Conservation (phyloP, 306 rosid genomes). For the Dalbergia oliveri region DNA sequence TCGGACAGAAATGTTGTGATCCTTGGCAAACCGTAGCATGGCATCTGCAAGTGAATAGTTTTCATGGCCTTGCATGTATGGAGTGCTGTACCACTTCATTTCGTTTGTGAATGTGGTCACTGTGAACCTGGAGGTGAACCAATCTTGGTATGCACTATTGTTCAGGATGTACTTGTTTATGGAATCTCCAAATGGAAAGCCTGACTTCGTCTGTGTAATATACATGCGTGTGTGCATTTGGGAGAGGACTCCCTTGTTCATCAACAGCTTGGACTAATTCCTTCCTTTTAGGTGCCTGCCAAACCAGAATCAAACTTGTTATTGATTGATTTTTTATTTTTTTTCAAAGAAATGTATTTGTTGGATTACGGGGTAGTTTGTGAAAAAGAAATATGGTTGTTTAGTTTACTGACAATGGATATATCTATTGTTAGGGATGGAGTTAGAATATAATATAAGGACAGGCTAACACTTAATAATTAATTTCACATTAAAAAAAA, state of each 20-base stretch:
- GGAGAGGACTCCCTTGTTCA: slow-evolving; percentile 59
- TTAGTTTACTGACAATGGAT: too few relatives aligned
- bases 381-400: too few relatives aligned
- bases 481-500: too few relatives aligned
- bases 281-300: slow-evolving; percentile 63
- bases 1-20: slow-evolving; percentile 58
- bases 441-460: too few relatives aligned
- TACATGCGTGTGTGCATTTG: slow-evolving; percentile 56
- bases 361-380: too few relatives aligned
- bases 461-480: too few relatives aligned
- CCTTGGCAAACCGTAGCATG: slow-evolving; percentile 62
- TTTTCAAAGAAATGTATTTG: too few relatives aligned
- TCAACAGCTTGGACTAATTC: slow-evolving; percentile 58
- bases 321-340: too few relatives aligned
- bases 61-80: slow-evolving; percentile 47
- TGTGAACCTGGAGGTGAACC: slow-evolving; percentile 74
- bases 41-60: slow-evolving; percentile 61
- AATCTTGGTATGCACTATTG: slow-evolving; percentile 60
- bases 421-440: too few relatives aligned
- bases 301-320: not conserved
- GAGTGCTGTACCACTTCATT: slow-evolving; percentile 86
- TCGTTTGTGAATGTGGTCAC: slow-evolving; percentile 71
- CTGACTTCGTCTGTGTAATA: slow-evolving; percentile 23
- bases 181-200: slow-evolving; percentile 72
- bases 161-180: slow-evolving; percentile 63